Evolutionary conservation across 2,329 filamentous ascomycete genomes (phyloP).

Genomic region (Allantophomopsis lycopodina): DNA sequence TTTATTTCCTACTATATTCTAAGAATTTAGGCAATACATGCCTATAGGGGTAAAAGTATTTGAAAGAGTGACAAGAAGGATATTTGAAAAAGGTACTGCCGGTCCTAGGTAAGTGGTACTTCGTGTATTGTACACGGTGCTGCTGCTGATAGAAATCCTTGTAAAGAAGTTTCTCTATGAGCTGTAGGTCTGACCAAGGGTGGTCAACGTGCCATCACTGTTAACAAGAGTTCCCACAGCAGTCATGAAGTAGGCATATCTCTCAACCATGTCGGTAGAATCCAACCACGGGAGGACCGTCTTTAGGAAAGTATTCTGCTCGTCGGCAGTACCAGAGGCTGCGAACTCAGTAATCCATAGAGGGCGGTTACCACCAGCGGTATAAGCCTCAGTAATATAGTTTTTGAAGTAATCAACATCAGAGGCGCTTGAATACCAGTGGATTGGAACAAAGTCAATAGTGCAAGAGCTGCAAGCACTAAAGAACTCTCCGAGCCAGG

Average conservation of each 20-base stretch:
- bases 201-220: conserved; percentile 2
- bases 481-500: conserved; percentile 26
- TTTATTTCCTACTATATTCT: no score
- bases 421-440: conserved; percentile 27
- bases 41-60: no score
- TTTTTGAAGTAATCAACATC: conserved; percentile 24
- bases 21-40: no score
- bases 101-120: no score
- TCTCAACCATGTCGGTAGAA: conserved; percentile 20
- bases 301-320: conserved; percentile 22
- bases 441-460: conserved; percentile 28
- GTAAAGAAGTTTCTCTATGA: conserved; percentile 11
- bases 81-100: no score
- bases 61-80: no score
- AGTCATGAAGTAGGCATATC: conserved; percentile 22
- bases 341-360: conserved; percentile 28
- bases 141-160: no score
- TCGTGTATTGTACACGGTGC: no score
- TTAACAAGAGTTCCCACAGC: conserved; percentile 17
- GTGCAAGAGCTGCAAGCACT: conserved; percentile 22
- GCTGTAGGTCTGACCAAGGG: conserved; percentile 6
- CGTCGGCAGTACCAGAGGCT: conserved; percentile 16
- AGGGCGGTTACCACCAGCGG: conserved; percentile 7
- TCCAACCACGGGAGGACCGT: conserved; percentile 28
- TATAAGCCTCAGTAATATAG: conserved; percentile 23